Evolutionary conservation across 2,329 filamentous ascomycete species (phyloP).

Genomic region (Thermoascus crustaceus): DNA sequence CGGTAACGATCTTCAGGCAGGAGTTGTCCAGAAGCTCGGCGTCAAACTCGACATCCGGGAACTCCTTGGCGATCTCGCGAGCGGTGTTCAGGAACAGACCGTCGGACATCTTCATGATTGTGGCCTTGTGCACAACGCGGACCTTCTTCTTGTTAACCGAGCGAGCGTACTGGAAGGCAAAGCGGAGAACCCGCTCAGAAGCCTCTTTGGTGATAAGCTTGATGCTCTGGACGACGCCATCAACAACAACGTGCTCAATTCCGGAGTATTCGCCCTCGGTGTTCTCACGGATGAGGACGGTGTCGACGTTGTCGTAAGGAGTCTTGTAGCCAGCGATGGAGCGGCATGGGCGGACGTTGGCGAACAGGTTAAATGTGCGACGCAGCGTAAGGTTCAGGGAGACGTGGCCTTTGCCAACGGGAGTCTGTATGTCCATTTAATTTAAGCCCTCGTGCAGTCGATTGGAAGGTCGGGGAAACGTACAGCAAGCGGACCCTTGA

Average conservation of each 20-base stretch:
- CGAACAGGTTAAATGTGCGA: constrained; percentile 99
- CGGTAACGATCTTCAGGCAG: constrained; percentile 96
- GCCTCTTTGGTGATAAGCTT: constrained; percentile 97
- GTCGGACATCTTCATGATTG: constrained; percentile 99
- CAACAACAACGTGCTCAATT: constrained; percentile 96
- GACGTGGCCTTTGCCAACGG: constrained; percentile 97
- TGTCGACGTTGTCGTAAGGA: constrained; percentile 94
- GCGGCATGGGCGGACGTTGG: constrained; percentile 96
- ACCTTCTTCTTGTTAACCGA: constrained; percentile 93
- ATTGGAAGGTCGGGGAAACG: constrained; percentile 24
- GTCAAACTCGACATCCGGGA: constrained; percentile 91
- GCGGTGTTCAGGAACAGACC: constrained; percentile 92
- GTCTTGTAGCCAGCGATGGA: constrained; percentile 98
- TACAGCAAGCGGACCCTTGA: constrained; percentile 96
- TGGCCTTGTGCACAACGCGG: constrained; percentile 97
- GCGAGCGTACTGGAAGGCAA: constrained; percentile 96
- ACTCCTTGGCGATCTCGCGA: constrained; percentile 83
- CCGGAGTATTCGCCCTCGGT: constrained; percentile 99
- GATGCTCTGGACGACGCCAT: constrained; percentile 97
- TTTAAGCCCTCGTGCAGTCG: constrained; percentile 16
- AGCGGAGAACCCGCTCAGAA: constrained; percentile 89
- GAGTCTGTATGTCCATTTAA: constrained; percentile 58
- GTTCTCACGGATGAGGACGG: constrained; percentile 97
- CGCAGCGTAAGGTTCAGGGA: constrained; percentile 97
- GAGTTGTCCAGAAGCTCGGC: constrained; percentile 98